phyloP scores from a whole-genome alignment of 441 rosid species.

The Populus trichocarpa region DNA sequence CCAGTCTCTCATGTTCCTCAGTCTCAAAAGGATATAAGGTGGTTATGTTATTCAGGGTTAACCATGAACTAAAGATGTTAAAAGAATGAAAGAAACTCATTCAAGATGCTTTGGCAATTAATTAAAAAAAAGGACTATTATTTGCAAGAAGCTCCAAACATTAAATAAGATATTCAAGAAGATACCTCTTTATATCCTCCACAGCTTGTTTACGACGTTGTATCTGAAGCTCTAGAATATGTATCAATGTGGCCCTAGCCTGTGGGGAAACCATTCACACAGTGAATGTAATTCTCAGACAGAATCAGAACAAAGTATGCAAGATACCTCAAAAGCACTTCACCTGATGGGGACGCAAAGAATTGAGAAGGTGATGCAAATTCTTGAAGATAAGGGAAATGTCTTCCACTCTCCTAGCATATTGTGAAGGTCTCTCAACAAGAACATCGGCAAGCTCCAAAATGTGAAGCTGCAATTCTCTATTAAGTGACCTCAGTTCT shows the following conservation, averaged over 20 bases:
- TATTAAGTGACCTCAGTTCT: slow-evolving; percentile 66
- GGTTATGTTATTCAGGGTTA: neutral
- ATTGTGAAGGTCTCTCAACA: slow-evolving; percentile 94
- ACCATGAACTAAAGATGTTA: neutral
- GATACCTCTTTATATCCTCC: slow-evolving; percentile 86
- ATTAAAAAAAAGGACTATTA: neutral
- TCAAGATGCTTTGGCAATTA: neutral
- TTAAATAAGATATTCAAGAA: slow-evolving; percentile 1
- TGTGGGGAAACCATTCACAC: slow-evolving; percentile 16
- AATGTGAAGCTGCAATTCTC: slow-evolving; percentile 88
- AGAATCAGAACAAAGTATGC: neutral
- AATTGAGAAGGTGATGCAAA: slow-evolving; percentile 92
- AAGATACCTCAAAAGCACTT: neutral
- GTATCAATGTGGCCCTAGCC: slow-evolving; percentile 95
- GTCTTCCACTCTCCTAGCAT: slow-evolving; percentile 91
- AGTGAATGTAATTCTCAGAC: slow-evolving; percentile 7
- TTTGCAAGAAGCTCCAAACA: neutral
- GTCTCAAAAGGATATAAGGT: neutral
- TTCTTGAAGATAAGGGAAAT: slow-evolving; percentile 89
- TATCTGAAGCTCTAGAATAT: slow-evolving; percentile 85
- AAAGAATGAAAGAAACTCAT: neutral
- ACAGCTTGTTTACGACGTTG: slow-evolving; percentile 83
- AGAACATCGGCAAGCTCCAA: slow-evolving; percentile 95
- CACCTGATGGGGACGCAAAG: slow-evolving; percentile 93
- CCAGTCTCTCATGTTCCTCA: neutral